Percentiles rank a stretch among this genome's conserved stretches.
Conservation (phyloP, 1,139 yeast genomes). For the Suhomyces bribrorum region DNA sequence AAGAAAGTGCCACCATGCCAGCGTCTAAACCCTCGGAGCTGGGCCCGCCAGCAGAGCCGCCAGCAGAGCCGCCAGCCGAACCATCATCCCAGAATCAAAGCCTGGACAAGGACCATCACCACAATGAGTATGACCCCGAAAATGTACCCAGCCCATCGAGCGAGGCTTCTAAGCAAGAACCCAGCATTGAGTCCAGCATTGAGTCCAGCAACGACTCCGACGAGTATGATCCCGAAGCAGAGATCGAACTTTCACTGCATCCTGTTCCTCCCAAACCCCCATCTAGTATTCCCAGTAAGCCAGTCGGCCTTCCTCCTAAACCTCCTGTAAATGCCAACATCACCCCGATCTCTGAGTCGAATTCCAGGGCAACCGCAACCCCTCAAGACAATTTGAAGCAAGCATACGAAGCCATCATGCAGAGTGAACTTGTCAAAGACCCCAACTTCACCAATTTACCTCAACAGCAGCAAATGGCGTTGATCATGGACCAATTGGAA, state of each 20-base stretch:
- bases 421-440: slow-evolving; percentile 33
- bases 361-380: slow-evolving; percentile 2
- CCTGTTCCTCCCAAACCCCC: slow-evolving; percentile 8
- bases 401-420: slow-evolving; percentile 39
- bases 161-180: no score
- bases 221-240: background rate
- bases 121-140: no score
- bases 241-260: no score
- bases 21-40: background rate
- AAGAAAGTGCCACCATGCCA: no score
- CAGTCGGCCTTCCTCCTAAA: slow-evolving; percentile 33
- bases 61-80: background rate
- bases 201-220: slow-evolving; percentile 3
- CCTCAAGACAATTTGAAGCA: slow-evolving; percentile 21
- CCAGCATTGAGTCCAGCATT: no score
- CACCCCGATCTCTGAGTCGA: slow-evolving; percentile 11
- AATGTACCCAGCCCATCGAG: no score
- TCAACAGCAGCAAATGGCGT: slow-evolving; percentile 35
- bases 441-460: slow-evolving; percentile 32
- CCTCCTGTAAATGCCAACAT: slow-evolving; percentile 26
- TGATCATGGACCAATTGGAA: slow-evolving; percentile 32
- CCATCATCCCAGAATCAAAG: no score
- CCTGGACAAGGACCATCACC: background rate
- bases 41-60: slow-evolving; percentile 1
- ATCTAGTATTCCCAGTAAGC: slow-evolving; percentile 6